Base-by-base conservation (phyloP, 2,329 filamentous ascomycete genomes). In the Alternaria brassicicola region DNA sequence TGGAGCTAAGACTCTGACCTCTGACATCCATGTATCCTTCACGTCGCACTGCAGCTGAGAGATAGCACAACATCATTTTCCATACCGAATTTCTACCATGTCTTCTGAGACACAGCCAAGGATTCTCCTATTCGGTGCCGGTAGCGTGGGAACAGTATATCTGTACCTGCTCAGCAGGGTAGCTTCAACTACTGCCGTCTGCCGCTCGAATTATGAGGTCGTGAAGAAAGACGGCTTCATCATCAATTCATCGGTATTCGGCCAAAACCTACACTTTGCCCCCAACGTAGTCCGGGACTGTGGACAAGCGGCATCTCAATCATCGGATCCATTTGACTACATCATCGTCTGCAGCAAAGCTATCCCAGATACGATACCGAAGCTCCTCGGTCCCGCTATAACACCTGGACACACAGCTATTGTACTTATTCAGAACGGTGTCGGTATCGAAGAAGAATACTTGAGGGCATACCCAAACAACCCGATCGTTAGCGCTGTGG, bases 361-460 rank as follows among this genome's bases (percentile, higher is more conserved):
- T 13, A 76, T 82, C 25, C 80, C 80, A 1, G 75, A 69, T 8
- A 71, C 67, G 6, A 70, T 68, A 3, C 75, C 76, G 13, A 68
- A 77, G 5, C 61, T 76, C 21, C 78, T 84, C 45, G 65, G 66
- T 6, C 76, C 79, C 0, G 81, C 76, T 4, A 71, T 83, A 3
- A 71, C 69, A 1, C 67, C 70, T 9, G 62, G 63, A 10, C 67
- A 76, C 46, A 87, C 85, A 0, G 80, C 82, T 0, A 83, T 88
- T 38, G 84, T 85, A 7, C 80, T 89, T 1, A 80, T 87, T 15
- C 86, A 89, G 60, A 88, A 88, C 63, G 86, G 86, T 0, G 83
- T 88, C 35, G 81, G 79, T 1, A 87, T 88, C 58, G 86, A 89
- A 67, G 79, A 83, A 9, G 81, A 84, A 15, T 87, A 86, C 50